phyloP scores from a whole-genome alignment of 768 basidiomycete genomes.

The Phylloporus arenicola region DNA sequence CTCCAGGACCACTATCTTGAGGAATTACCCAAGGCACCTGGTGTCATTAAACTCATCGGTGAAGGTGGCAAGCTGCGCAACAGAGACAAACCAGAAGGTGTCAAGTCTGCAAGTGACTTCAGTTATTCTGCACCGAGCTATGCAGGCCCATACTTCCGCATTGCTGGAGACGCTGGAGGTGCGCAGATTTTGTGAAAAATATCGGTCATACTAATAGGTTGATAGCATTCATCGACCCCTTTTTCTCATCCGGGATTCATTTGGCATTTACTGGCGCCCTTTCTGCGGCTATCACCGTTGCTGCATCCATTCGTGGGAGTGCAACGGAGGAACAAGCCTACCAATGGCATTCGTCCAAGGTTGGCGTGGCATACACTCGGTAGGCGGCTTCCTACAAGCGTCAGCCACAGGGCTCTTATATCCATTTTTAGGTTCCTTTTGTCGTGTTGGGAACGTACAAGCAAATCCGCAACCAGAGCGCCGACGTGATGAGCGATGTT shows the following conservation, averaged over 20 bases:
- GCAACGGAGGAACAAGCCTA: neutral
- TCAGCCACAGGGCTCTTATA: neutral
- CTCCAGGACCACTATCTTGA: neutral
- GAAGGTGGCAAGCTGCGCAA: neutral
- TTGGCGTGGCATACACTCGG: slow-evolving; percentile 5
- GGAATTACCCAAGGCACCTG: neutral
- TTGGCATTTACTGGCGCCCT: neutral
- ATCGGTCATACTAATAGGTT: neutral
- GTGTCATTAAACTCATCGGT: neutral
- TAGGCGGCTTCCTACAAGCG: neutral
- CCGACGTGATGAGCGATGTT: slow-evolving; percentile 7
- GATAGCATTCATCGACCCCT: slow-evolving; percentile 1
- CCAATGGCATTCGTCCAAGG: slow-evolving; percentile 9
- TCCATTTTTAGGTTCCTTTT: neutral
- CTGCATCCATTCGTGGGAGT: neutral
- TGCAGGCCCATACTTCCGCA: neutral
- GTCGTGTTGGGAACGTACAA: slow-evolving; percentile 6
- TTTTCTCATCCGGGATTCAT: neutral
- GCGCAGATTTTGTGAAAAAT: neutral
- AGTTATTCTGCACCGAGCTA: neutral
- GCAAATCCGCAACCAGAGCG: slow-evolving; percentile 8
- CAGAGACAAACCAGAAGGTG: neutral
- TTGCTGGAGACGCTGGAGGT: neutral
- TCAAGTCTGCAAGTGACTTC: too few species aligned
- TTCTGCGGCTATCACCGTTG: neutral